Percentiles rank a stretch among this genome's conserved stretches.
These are phyloP conservation scores for Marasmius tenuissimus DNA, from an alignment of 1,284 basidiomycete species.

Conservation along the genomic window DNA sequence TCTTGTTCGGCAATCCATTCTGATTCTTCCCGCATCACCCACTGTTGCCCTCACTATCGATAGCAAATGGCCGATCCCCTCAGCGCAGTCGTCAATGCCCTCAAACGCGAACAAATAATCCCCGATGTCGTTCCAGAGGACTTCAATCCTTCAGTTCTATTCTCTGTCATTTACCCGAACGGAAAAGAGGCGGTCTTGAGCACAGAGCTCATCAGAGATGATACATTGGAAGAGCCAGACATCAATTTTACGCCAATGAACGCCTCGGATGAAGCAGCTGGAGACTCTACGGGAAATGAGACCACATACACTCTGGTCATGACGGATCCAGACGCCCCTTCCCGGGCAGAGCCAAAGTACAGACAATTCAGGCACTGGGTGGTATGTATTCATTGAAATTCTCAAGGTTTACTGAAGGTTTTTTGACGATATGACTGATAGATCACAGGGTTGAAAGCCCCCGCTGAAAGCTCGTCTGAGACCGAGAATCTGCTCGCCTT, in stretches of 20 bases:
- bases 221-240: conserved; percentile 52
- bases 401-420: background rate
- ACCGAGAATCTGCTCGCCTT: conserved; percentile 36
- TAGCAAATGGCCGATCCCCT: conserved; percentile 33
- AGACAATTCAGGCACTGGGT: conserved; percentile 68
- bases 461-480: conserved; percentile 31
- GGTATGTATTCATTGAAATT: conserved; percentile 34
- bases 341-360: conserved; percentile 51
- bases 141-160: conserved; percentile 51
- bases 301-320: conserved; percentile 61
- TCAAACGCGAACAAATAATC: conserved; percentile 47
- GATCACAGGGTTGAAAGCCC: conserved; percentile 58
- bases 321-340: conserved; percentile 72
- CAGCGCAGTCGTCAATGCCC: conserved; percentile 35
- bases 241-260: conserved; percentile 50
- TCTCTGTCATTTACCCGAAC: conserved; percentile 52
- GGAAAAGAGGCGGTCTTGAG: conserved; percentile 51
- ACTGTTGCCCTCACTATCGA: too few relatives aligned
- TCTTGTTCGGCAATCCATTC: too few relatives aligned
- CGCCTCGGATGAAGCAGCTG: conserved; percentile 30
- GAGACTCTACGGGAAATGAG: conserved; percentile 25
- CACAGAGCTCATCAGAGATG: conserved; percentile 44
- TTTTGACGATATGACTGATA: conserved; percentile 18
- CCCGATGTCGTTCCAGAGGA: conserved; percentile 53
- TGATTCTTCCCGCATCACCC: too few relatives aligned